These are phyloP conservation scores for Annona cherimola DNA, from an alignment of 164 flowering plant species.

Conservation along the genomic window DNA sequence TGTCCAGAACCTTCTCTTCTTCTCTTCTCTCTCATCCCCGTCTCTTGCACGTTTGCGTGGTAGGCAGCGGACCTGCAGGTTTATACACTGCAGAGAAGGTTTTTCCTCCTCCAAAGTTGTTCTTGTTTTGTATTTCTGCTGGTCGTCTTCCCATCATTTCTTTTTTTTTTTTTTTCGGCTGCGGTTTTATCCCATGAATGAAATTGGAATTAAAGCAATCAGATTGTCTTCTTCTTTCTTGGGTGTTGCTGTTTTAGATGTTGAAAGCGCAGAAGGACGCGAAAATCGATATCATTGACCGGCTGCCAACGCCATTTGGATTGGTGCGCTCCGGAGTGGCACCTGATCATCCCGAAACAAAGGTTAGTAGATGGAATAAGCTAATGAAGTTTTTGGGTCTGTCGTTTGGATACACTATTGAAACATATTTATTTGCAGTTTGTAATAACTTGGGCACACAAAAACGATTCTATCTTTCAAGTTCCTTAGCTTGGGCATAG, in stretches of 20 bases:
- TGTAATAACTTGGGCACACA: too few relatives aligned
- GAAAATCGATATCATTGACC: conserved; percentile 77
- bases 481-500: too few relatives aligned
- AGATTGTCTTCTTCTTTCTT: background rate
- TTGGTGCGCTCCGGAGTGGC: conserved; percentile 97
- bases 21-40: conserved; percentile 35
- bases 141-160: too few relatives aligned
- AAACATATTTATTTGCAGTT: too few relatives aligned
- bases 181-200: background rate
- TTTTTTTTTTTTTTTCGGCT: background rate
- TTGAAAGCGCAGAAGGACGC: conserved; percentile 61
- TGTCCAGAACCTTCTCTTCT: conserved; percentile 36
- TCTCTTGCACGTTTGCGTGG: conserved; percentile 72
- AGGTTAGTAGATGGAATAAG: conserved; percentile 37
- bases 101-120: too few relatives aligned
- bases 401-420: background rate
- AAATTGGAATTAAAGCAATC: background rate
- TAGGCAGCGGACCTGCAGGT: conserved; percentile 97
- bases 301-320: conserved; percentile 91
- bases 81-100: conserved; percentile 96
- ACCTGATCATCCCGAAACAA: conserved; percentile 97
- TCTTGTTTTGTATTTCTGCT: too few relatives aligned
- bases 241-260: conserved; percentile 38
- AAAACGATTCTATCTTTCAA: too few relatives aligned
- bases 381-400: background rate